Percentiles rank a stretch among this genome's conserved stretches.
phyloP scores from a whole-genome alignment of 2,329 filamentous ascomycete genomes.

The Saccharata proteae region DNA sequence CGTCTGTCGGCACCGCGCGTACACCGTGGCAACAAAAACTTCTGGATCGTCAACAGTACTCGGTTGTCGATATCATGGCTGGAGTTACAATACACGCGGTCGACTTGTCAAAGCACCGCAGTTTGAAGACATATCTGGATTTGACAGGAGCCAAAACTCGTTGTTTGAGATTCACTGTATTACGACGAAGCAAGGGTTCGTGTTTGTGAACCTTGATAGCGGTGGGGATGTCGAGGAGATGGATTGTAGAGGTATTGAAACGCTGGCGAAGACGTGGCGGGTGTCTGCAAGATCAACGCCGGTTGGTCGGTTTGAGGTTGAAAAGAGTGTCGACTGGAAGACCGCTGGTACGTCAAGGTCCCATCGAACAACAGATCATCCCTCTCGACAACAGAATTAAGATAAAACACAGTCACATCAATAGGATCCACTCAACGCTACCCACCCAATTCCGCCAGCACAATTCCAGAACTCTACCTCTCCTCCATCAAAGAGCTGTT shows the following conservation, averaged over 20 bases:
- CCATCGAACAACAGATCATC: constrained; percentile 1
- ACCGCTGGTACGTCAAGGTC: constrained; percentile 12
- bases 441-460: background rate
- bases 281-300: constrained; percentile 13
- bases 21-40: constrained; percentile 27
- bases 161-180: constrained; percentile 17
- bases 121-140: constrained; percentile 25
- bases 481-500: constrained; percentile 1
- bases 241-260: constrained; percentile 8
- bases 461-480: background rate
- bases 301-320: constrained; percentile 22
- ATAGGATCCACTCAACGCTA: background rate
- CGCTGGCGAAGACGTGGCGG: constrained; percentile 10
- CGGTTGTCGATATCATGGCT: constrained; percentile 35
- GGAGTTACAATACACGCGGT: constrained; percentile 33
- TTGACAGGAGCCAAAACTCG: constrained; percentile 24
- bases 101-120: constrained; percentile 32
- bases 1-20: constrained; percentile 33
- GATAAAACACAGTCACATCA: constrained; percentile 6
- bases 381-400: constrained; percentile 6
- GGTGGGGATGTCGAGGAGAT: constrained; percentile 8
- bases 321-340: constrained; percentile 30
- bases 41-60: constrained; percentile 27
- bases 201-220: constrained; percentile 18
- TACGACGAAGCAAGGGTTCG: constrained; percentile 15